Evolutionary conservation across 331 rosid species (phyloP).

Genomic region (Pyrus hybrid): DNA sequence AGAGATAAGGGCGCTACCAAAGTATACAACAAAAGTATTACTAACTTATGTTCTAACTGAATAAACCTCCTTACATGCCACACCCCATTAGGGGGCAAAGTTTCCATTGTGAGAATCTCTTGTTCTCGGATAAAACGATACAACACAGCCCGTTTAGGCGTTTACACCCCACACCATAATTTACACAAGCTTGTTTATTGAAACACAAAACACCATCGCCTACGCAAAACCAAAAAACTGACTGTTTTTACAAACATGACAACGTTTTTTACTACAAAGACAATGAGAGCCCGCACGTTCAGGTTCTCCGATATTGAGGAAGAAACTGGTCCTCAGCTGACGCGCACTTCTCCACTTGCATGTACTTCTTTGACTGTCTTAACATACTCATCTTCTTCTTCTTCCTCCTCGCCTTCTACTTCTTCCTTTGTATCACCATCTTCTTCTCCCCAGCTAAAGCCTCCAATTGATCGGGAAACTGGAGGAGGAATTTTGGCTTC

Average conservation of each 20-base stretch:
- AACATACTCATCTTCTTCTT: slow-evolving; percentile 60
- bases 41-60: neutral
- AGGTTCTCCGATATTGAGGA: slow-evolving; percentile 19
- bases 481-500: slow-evolving; percentile 69
- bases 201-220: slow-evolving; percentile 28
- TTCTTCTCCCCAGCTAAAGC: slow-evolving; percentile 84
- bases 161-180: slow-evolving; percentile 12
- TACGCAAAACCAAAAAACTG: slow-evolving; percentile 15
- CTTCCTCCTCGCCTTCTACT: slow-evolving; percentile 19
- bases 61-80: neutral
- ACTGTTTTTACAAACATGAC: slow-evolving; percentile 33
- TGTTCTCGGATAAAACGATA: neutral
- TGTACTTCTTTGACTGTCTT: slow-evolving; percentile 81
- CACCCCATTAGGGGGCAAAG: neutral
- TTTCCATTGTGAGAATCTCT: neutral
- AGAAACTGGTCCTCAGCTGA: slow-evolving; percentile 23
- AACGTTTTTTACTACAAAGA: slow-evolving; percentile 19
- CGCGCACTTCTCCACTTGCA: slow-evolving; percentile 58
- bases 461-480: slow-evolving; percentile 42
- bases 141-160: neutral
- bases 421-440: slow-evolving; percentile 45
- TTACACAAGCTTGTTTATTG: slow-evolving; percentile 39
- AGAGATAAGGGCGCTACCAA: neutral
- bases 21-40: neutral
- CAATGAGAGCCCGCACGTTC: slow-evolving; percentile 30